A percentile compares a stretch with the other conserved stretches of the same genome.
Conservation (phyloP, 768 basidiomycete genomes). For the Chalciporus pseudorubinellus region DNA sequence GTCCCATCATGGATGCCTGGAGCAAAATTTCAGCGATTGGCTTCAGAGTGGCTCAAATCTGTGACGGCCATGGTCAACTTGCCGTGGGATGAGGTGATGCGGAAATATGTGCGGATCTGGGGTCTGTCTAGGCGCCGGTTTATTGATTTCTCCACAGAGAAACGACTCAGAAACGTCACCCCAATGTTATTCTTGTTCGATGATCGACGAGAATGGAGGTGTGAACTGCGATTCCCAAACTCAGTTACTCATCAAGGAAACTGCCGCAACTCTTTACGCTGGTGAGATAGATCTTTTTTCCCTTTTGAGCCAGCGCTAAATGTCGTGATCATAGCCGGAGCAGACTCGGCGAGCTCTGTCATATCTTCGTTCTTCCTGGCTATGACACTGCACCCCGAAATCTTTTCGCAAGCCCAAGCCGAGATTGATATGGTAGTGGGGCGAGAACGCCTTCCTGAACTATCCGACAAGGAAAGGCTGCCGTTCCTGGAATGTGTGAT, state of each 20-base stretch:
- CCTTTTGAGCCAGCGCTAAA: no score
- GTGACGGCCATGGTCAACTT: slow-evolving; percentile 3
- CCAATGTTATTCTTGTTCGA: slow-evolving; percentile 2
- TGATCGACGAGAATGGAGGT: slow-evolving; percentile 5
- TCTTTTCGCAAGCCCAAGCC: background rate
- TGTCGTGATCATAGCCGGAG: background rate
- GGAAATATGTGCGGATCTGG: slow-evolving; percentile 2
- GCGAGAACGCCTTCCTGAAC: background rate
- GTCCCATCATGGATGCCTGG: slow-evolving; percentile 3
- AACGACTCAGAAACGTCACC: background rate
- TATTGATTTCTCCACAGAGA: background rate
- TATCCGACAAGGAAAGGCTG: slow-evolving; percentile 39
- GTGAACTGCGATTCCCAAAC: background rate
- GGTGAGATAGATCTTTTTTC: background rate
- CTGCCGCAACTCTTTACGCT: slow-evolving; percentile 1
- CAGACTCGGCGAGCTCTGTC: slow-evolving; percentile 3
- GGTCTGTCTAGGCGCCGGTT: background rate
- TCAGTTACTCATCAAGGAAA: slow-evolving; percentile 3
- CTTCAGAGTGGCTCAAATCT: slow-evolving; percentile 2
- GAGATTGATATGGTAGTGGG: background rate
- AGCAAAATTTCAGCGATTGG: slow-evolving; percentile 3
- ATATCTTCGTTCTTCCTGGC: slow-evolving; percentile 3
- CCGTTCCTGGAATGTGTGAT: slow-evolving; percentile 35
- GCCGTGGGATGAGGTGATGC: slow-evolving; percentile 3
- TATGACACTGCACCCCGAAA: slow-evolving; percentile 3